A percentile compares a stretch with the other conserved stretches of the same genome.
phyloP scores from a whole-genome alignment of 768 basidiomycete species.

The Antrodiella citrinella region DNA sequence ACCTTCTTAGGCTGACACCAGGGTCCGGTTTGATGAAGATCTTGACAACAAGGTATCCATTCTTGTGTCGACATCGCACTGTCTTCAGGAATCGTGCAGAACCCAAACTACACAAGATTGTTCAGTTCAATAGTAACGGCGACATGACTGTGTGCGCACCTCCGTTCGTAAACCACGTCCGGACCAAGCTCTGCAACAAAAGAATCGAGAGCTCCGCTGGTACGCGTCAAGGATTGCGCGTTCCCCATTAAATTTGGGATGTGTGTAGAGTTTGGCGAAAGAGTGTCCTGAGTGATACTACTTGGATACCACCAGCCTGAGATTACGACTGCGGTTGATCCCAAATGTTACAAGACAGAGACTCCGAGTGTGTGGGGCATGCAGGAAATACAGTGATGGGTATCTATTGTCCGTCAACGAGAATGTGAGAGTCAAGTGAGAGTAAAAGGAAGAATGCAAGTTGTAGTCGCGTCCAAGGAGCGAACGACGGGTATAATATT shows the following conservation, averaged over 20 bases:
- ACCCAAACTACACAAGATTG: conserved; percentile 41
- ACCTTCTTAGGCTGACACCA: conserved; percentile 63
- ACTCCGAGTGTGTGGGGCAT: not conserved
- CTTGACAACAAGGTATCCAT: conserved; percentile 84
- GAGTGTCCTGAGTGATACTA: not conserved
- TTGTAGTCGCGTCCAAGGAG: too few species aligned
- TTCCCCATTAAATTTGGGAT: conserved; percentile 57
- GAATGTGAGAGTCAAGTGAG: too few species aligned
- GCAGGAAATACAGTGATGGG: not conserved
- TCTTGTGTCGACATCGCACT: conserved; percentile 78
- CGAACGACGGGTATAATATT: too few species aligned
- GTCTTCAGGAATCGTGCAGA: conserved; percentile 70
- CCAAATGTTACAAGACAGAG: not conserved
- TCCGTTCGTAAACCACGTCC: conserved; percentile 88
- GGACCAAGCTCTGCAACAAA: conserved; percentile 83
- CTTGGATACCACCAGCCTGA: not conserved
- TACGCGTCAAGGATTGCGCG: conserved; percentile 64
- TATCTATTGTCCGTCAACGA: not conserved
- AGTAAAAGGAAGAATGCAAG: too few species aligned
- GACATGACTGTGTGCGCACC: conserved; percentile 34
- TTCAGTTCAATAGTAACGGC: not conserved
- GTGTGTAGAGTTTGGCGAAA: not conserved
- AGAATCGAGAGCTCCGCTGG: conserved; percentile 78
- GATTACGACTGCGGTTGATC: not conserved
- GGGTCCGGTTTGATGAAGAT: conserved; percentile 95